Base-by-base conservation (phyloP, 257 asterid genomes). In the Fraxinus americana region DNA sequence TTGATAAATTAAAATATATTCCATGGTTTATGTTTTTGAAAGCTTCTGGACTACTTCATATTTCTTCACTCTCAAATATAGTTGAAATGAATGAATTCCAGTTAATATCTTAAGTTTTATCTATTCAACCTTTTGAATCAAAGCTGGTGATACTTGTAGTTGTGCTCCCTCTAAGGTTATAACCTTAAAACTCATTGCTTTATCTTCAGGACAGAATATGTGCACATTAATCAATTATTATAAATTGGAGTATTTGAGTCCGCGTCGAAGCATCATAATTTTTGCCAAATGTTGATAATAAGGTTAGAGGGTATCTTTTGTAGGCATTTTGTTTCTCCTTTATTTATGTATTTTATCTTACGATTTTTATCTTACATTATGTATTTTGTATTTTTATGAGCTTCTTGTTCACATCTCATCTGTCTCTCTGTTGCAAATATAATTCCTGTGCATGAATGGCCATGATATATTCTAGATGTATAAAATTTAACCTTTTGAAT, bases 381-480 rank as follows among this genome's bases (percentile, higher is more conserved):
- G 32, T 63, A 63, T 63, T 30, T 65, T 27, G 41, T 30, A 57
- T 29, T 75, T 43, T 67, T 66, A 35, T 11, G 72, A 50, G 74
- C 74, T 71, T 76, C 81, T 75, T 81, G 30, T 39, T 50, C 59
- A 68, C 57, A 16, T 43, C 41, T 74, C 36, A 14, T 32, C 59
- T 39, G 25, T 66, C 70, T 32, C 74, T 8, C 19, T 61, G 34
- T 66, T 41, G 69, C 30, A 17, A 27, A 61, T 35, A 27, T 50
- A 41, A 59, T 17, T 57, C 30, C 67, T 57, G 45, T 50, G 71
- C 74, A 59, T 68, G 83, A 75, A 45, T 14, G 57, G 11, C 35
- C 45, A 63, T 9, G 35, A 50, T 39, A 13, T 41, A 68, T 70
- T 65, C 27, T 52, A 30, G 17, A 35, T 34, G 52, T 70, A 73